Base-by-base conservation (phyloP, 768 basidiomycete species). In the Leccinellum rugosiceps region DNA sequence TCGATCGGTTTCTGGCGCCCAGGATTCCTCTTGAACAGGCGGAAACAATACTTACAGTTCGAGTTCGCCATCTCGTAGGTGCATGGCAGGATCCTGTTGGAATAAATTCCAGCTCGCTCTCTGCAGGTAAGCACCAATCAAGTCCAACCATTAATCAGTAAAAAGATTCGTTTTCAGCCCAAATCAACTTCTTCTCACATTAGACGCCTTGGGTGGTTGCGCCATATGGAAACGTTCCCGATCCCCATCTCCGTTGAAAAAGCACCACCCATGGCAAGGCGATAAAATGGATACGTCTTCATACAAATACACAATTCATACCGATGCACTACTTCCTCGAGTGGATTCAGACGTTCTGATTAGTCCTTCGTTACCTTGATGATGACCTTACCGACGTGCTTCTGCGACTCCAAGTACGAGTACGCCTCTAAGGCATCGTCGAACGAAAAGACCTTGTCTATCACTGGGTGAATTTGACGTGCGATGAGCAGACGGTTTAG, bases 371-470 rank as follows among this genome's bases (percentile, higher is more conserved):
- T 32, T 26, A 84, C 77, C 69, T 76, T 77, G 58, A 85, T 80
- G 17, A 82, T 80, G 15, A 85, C 77, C 70, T 87, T 86, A 15
- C 85, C 86, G 21, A 85, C 78, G 65, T 86, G 83, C 56, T 76
- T 75, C 58, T 84, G 83, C 1, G 76, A 78, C 57, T 78, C 74
- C 54, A 84, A 72, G 63, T 84, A 77, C 46, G 72, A 70, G 65
- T 81, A 86, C 1, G 85, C 85, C 46, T 78, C 71, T 28, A 74
- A 68, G 6, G 77, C 72, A n/a, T 86, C 67, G 48, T 81, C 78
- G 63, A 85, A 87, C 11, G 72, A 55, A 73, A 86, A 87, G 0
- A 85, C 77, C 68, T 78, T 80, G 74, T 85, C 79, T 41, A 86
- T 68, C 21, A 82, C 73, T 1, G 84, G 85, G 19, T 68, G 75